Evolutionary conservation across 352 stramenopile genomes (phyloP), one percentile per base, ranked within the genome.

Genomic region (Phytophthora cryptogea): DNA sequence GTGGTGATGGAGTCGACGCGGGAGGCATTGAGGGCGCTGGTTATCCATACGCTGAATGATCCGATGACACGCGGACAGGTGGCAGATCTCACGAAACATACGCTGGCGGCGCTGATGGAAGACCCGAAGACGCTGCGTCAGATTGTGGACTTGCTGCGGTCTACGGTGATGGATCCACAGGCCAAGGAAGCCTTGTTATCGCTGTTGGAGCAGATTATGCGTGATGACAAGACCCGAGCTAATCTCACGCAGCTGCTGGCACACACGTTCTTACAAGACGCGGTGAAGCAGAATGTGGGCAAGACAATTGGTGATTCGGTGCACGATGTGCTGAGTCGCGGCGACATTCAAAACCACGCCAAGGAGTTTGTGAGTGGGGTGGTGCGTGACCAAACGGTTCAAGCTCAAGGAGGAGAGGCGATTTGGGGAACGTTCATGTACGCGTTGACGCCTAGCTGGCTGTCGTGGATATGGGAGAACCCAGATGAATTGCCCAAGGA

Each of bases 391-490:
- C 80, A 90, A 43, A 94, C 83, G 0, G 83, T 94, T 27, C 83
- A 92, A 48, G 80, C 78, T 9, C 83, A 92, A 57, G 79, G 85
- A 36, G 82, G 83, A 35, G 79, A 94, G 26, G 83, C 86, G 10
- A 87, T 92, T 37, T 92, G 83, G 85, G 75, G 82, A 37, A 92
- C 83, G 1, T 69, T 94, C 47, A 83, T 88, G 68, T 94, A 94
- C 61, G 86, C 83, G 1, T 57, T 94, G 14, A 92, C 83, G 17
- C 86, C 86, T 0, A 52, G 44, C 26, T 94, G 81, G 81, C 59
- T 94, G 9, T 83, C 76, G 43, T 92, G 86, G 86, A 85, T 92
- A 30, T 92, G 83, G 86, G 60, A 82, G 16, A 49, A 74, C 11
- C 44, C 60, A 5, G 58, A 53, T 5, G 32, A 68, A 3, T 16